Base-by-base conservation (phyloP, 495 filamentous ascomycete species). In the Hypoxylon fuscum region DNA sequence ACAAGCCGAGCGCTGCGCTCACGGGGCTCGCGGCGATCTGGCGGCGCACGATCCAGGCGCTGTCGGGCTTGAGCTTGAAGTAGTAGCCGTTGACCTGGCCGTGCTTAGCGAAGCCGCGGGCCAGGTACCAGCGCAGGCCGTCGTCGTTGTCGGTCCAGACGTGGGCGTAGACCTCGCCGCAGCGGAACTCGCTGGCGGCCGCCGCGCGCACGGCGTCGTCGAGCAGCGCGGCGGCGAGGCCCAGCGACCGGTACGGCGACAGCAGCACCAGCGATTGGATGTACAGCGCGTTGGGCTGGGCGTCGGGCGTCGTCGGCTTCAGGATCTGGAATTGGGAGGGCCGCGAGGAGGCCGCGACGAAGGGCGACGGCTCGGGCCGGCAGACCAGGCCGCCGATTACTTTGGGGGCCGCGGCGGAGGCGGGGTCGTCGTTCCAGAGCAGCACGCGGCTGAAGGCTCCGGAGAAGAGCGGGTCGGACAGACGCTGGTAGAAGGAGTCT, bases 71-170 rank as follows among this genome's bases (percentile, higher is more conserved):
- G 61, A 98, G 74, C 56, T 88, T 88, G 55, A 87, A 84, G 79
- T 98, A 98, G 75, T 98, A 98, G 7, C 86, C 88, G 56, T 87
- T 73, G 1, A 91, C 71, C 42, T 76, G 72, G 15, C 75, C 83
- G 34, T 77, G 72, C 23, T 70, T 68, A 12, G 79, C 76, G 62
- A 98, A 98, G 3, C 94, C 92, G n/a, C 92, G 81, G 52, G 84
- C 83, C 17, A 72, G 62, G 79, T 98, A 98, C 95, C 95, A 98
- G 55, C 84, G 82, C 70, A 96, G 72, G 0, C 85, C 95, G 37
- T 96, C 95, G 9, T 85, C 82, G 69, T 98, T 98, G 55, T 88
- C 87, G 58, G 95, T 91, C 88, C 96, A 97, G 1, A 98, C 95
- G 77, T 98, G 95, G 11, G 95, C 95, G 49, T 90, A 93, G 9